These are phyloP conservation scores for Orbilia javanica DNA, from an alignment of 2,329 filamentous ascomycete species.

Conservation along the genomic window DNA sequence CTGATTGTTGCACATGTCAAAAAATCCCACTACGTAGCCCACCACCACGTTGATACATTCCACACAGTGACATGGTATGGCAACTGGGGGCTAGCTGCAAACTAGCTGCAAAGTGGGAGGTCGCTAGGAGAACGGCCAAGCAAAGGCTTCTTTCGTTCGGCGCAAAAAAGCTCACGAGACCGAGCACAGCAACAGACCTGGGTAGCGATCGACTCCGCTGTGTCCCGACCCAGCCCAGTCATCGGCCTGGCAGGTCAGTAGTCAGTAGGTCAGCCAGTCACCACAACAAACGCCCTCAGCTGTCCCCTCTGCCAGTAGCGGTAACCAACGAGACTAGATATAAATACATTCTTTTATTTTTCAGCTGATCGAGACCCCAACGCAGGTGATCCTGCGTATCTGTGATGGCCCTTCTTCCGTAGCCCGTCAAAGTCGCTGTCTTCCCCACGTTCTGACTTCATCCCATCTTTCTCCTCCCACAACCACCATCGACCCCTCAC, in stretches of 20 bases:
- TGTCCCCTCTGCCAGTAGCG: too few relatives aligned
- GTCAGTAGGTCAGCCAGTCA: neutral
- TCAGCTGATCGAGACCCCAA: conserved; percentile 1
- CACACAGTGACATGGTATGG: too few relatives aligned
- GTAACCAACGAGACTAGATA: too few relatives aligned
- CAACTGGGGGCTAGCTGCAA: neutral
- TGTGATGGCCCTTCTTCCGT: conserved; percentile 14
- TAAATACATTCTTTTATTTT: conserved; percentile 12
- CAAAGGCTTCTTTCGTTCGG: conserved; percentile 11
- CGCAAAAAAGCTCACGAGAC: conserved; percentile 20
- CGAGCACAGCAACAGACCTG: neutral
- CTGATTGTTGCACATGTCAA: neutral
- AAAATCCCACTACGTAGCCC: too few relatives aligned
- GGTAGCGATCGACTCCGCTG: conserved; percentile 6
- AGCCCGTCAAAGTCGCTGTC: neutral
- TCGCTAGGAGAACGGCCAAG: conserved; percentile 10
- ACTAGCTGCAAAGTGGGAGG: neutral
- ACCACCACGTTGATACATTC: too few relatives aligned
- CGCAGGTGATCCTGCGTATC: conserved; percentile 4
- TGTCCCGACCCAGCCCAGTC: neutral
- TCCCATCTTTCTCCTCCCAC: neutral
- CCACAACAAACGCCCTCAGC: neutral
- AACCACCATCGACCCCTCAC: too few relatives aligned
- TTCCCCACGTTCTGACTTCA: conserved; percentile 2
- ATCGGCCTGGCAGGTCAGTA: neutral